Evolutionary conservation across 2,329 filamentous ascomycete genomes (phyloP), one percentile per base, ranked within the genome.

Genomic region (Trichoderma harzianum): DNA sequence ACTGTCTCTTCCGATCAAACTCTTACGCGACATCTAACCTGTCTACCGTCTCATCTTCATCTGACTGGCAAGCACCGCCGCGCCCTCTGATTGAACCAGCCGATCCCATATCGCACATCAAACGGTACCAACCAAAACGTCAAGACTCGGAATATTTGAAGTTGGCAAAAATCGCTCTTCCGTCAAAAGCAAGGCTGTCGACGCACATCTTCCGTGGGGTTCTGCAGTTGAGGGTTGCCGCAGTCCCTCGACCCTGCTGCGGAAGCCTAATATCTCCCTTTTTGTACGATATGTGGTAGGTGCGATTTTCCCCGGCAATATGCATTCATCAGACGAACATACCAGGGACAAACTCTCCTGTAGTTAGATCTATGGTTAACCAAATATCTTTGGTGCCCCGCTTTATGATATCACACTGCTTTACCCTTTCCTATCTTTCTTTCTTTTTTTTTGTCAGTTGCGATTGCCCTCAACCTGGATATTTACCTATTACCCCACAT

Each of bases 261-360:
- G n/a, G 28, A 69, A 34, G 36, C 55, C 36, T 34, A 61, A 43
- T 26, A 30, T 51, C 55, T 60, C 30, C 57, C 34, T 69, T 60
- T 26, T 36, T 67, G 69, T 71, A 71, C 62, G 69, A 71, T 67
- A 64, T 66, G 69, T 71, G 61, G 61, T 71, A 57, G 62, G 69
- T 71, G 28, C 26, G 51, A 36, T 66, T 71, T 71, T 21, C 63
- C 62, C 47, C 16, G 24, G 8, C 18, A 8, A 18, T 34, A 7
- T 51, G 47, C 18, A 51, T 26, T 36, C 32, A 10, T 34, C 55
- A 51, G 39, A 61, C 28, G 26, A 14, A n/a, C 39, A 28, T 34
- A 11, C 30, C 36, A 32, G 26, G 26, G 24, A 28, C 26, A 60
- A 26, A 61, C 43, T 18, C 7, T 28, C 24, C 26, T 28, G 24